phyloP scores from a whole-genome alignment of 1,139 yeast genomes.

The Saccharomycopsis phalli region DNA sequence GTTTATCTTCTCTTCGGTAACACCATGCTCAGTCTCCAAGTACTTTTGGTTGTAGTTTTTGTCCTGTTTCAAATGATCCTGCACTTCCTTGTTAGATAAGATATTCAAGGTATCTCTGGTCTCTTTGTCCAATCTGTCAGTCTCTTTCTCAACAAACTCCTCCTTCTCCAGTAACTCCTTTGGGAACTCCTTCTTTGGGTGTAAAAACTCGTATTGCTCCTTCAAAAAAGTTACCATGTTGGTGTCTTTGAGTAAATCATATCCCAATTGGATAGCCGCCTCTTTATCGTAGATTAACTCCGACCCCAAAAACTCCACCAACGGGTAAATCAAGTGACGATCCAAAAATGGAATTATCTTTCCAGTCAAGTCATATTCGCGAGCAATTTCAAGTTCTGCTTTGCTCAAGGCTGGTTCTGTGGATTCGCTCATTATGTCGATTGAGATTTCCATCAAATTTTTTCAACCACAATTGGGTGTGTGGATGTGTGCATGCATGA shows the following conservation, averaged over 20 bases:
- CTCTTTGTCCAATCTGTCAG: constrained; percentile 34
- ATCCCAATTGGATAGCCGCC: constrained; percentile 38
- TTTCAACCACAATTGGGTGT: neutral
- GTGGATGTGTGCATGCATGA: neutral
- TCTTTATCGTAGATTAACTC: constrained; percentile 37
- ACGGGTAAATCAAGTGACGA: constrained; percentile 46
- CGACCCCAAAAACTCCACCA: constrained; percentile 39
- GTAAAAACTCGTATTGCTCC: constrained; percentile 34
- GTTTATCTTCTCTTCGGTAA: constrained; percentile 41
- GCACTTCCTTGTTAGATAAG: constrained; percentile 41
- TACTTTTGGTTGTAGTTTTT: constrained; percentile 41
- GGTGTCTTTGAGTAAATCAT: constrained; percentile 44
- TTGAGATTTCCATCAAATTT: neutral
- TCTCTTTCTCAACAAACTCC: constrained; percentile 32
- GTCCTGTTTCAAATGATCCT: constrained; percentile 42
- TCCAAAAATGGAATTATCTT: constrained; percentile 48
- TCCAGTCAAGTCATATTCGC: constrained; percentile 42
- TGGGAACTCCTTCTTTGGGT: constrained; percentile 33
- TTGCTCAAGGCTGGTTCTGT: constrained; percentile 22
- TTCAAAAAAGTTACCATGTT: constrained; percentile 44
- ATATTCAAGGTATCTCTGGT: constrained; percentile 39
- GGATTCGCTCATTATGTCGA: constrained; percentile 22
- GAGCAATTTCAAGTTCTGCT: constrained; percentile 30
- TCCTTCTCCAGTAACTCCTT: constrained; percentile 33
- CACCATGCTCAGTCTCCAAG: constrained; percentile 35